Evolutionary conservation across 2,329 filamentous ascomycete genomes (phyloP), one percentile per base, ranked within the genome.

Genomic region (Scopulariopsis brevicaulis): DNA sequence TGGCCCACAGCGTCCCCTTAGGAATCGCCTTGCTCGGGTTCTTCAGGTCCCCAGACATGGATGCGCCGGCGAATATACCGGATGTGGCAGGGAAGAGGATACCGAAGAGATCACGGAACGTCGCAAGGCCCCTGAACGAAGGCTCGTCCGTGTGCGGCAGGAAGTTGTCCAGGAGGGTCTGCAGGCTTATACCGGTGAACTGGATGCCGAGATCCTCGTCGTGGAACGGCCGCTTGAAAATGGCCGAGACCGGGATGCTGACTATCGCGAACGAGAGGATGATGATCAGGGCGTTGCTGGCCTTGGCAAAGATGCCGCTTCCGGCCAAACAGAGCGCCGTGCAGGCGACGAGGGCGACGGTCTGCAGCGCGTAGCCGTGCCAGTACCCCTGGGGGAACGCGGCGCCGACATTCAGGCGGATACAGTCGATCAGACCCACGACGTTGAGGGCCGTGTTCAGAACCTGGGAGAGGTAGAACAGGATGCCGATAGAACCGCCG

Each of bases 401-500:
- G 20, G 75, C 67, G 1, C 86, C 88, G 65, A 92, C 82, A 64
- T 91, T 92, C 61, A 92, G 79, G 56, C 83, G 83, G 59, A 95
- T 78, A 65, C 89, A 95, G 71, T 94, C 88, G 62, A 96, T 82
- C 53, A 96, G 77, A 74, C 90, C 90, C 51, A 95, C 89, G 25
- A 92, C 83, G 66, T 96, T 96, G 78, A 96, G 82, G 43, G 88
- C 88, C 1, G 90, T 91, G 67, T 93, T 95, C 66, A 96, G 83
- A 2, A 89, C 86, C 62, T 90, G 89, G n/a, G 90, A 89, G n/a
- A 95, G 76, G 68, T 94, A 96, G 70, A 95, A 95, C 14, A 96
- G 82, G 25, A 95, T 79, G 1, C 90, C 90, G 62, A 96, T 95
- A 1, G 89, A 90, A 18, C 90, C 90, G 28, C 90, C 90, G 67